Evolutionary conservation across 495 filamentous ascomycete genomes (phyloP).

Genomic region (Xylaria scruposa): DNA sequence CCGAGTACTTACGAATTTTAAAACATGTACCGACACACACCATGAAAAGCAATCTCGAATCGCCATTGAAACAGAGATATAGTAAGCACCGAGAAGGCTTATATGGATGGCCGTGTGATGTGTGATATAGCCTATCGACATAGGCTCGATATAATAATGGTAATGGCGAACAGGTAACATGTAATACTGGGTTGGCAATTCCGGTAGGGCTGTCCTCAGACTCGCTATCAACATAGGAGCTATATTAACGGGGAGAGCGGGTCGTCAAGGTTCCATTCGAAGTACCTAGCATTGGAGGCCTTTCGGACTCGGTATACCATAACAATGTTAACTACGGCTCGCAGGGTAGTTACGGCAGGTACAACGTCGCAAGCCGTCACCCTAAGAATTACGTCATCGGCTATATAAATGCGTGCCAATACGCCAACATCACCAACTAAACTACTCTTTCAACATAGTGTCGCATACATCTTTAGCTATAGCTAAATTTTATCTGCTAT

Average conservation of each 20-base stretch:
- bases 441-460: too few species aligned
- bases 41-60: neutral
- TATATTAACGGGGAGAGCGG: neutral
- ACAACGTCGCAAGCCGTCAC: neutral
- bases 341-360: neutral
- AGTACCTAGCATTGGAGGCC: neutral
- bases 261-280: neutral
- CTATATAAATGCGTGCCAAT: neutral
- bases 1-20: neutral
- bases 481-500: neutral
- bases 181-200: neutral
- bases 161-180: neutral
- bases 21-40: neutral
- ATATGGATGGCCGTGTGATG: neutral
- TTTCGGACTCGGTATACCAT: neutral
- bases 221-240: neutral
- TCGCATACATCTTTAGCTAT: neutral
- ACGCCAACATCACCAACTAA: neutral
- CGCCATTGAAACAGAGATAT: neutral
- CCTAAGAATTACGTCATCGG: conserved; percentile 1
- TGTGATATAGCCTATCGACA: neutral
- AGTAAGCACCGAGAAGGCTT: neutral
- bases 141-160: neutral
- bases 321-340: neutral
- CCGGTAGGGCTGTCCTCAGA: neutral